phyloP scores from a whole-genome alignment of 2,329 filamentous ascomycete genomes.

The Hypoxylon sp. region DNA sequence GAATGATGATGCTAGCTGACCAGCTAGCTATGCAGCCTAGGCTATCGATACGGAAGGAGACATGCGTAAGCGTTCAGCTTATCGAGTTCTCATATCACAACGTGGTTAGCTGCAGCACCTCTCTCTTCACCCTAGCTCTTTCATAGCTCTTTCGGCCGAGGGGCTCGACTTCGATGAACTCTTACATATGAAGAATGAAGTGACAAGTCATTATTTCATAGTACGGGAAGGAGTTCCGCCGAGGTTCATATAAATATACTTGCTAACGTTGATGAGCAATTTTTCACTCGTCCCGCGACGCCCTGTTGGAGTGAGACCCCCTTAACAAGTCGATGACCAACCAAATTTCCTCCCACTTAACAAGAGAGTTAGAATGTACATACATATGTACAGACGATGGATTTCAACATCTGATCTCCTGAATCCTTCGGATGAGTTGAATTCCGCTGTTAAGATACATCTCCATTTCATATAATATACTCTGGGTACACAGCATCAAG shows the following conservation, averaged over 20 bases:
- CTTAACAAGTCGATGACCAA: not conserved
- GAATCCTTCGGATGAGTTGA: not conserved
- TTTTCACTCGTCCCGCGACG: not conserved
- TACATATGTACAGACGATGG: not conserved
- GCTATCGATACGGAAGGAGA: conserved; percentile 8
- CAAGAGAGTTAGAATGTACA: not conserved
- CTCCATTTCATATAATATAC: not conserved
- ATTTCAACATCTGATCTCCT: not conserved
- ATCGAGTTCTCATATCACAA: not conserved
- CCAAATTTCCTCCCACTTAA: not conserved
- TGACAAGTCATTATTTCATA: conserved; percentile 29
- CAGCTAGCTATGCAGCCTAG: not conserved
- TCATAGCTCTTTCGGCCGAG: not conserved
- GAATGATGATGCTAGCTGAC: conserved; percentile 14
- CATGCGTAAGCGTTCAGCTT: conserved; percentile 1
- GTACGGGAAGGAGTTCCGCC: not conserved
- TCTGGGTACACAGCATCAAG: conserved; percentile 13
- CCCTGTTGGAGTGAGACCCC: conserved; percentile 1
- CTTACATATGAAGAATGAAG: conserved; percentile 12
- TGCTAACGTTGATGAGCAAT: conserved; percentile 1
- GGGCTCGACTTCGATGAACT: not conserved
- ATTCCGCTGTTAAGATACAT: not conserved
- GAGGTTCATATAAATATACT: not conserved
- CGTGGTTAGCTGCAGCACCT: not conserved
- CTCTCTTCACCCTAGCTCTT: not conserved